phyloP scores from a whole-genome alignment of 192 early-diverging fungal species.

The Coemansia sp. region DNA sequence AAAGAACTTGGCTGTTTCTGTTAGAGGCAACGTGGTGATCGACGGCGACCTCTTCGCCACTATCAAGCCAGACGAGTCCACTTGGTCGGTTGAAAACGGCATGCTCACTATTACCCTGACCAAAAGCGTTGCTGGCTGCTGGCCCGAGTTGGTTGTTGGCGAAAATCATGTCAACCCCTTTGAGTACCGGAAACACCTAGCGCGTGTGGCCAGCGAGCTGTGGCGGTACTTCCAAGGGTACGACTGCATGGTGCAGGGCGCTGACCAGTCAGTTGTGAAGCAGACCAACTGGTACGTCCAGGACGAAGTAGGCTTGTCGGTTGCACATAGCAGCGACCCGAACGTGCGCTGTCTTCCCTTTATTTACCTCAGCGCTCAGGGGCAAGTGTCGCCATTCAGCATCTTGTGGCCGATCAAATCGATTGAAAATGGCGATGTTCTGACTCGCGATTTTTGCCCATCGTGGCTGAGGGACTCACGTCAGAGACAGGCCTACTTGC shows the following conservation, averaged over 20 bases:
- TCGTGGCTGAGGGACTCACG: slow-evolving; percentile 51
- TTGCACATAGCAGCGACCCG: slow-evolving; percentile 59
- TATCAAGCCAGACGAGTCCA: slow-evolving; percentile 17
- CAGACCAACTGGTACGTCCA: slow-evolving; percentile 48
- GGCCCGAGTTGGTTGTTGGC: slow-evolving; percentile 28
- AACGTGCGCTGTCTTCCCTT: slow-evolving; percentile 64
- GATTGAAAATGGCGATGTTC: slow-evolving; percentile 50
- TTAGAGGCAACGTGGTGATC: slow-evolving; percentile 16
- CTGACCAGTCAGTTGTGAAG: slow-evolving; percentile 23
- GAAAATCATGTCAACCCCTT: slow-evolving; percentile 28
- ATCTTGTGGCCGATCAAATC: slow-evolving; percentile 62
- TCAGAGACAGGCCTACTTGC: slow-evolving; percentile 56
- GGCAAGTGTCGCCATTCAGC: slow-evolving; percentile 59
- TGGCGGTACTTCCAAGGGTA: slow-evolving; percentile 52
- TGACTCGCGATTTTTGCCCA: slow-evolving; percentile 63
- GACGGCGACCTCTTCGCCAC: slow-evolving; percentile 34
- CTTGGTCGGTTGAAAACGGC: slow-evolving; percentile 35
- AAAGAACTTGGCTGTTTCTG: slow-evolving; percentile 18
- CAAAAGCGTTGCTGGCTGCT: slow-evolving; percentile 27
- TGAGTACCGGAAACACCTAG: slow-evolving; percentile 37
- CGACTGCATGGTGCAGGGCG: slow-evolving; percentile 28
- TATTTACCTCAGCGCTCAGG: slow-evolving; percentile 55
- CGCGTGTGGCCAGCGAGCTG: slow-evolving; percentile 29
- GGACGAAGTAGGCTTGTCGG: slow-evolving; percentile 65
- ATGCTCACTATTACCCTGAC: slow-evolving; percentile 28